These are phyloP conservation scores for Triglochin maritima DNA, from an alignment of 106 monocot genomes.

Conservation along the genomic window DNA sequence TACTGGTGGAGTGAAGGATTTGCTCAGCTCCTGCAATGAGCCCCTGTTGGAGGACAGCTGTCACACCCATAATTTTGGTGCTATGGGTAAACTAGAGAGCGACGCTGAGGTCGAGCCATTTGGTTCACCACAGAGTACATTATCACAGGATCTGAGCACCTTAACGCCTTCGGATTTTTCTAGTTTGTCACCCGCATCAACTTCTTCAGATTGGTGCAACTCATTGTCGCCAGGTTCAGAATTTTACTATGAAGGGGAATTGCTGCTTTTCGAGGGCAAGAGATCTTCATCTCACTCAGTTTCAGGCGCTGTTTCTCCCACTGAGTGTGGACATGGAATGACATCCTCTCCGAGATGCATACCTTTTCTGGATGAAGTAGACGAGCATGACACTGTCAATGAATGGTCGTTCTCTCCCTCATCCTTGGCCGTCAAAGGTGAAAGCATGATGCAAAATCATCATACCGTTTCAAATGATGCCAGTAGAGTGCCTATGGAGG, in stretches of 20 bases:
- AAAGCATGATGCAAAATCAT: slow-evolving; percentile 11
- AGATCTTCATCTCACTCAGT: slow-evolving; percentile 3
- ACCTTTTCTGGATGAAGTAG: neutral
- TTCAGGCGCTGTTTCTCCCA: slow-evolving; percentile 12
- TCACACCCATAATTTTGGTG: too few species aligned
- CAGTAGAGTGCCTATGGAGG: slow-evolving; percentile 2
- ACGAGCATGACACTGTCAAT: slow-evolving; percentile 9
- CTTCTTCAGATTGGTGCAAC: slow-evolving; percentile 43
- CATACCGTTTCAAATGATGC: neutral
- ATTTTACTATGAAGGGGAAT: slow-evolving; percentile 5
- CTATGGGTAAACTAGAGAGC: too few species aligned
- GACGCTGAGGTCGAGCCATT: slow-evolving; percentile 1
- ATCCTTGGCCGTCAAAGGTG: slow-evolving; percentile 18
- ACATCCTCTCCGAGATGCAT: neutral
- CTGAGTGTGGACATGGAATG: slow-evolving; percentile 20
- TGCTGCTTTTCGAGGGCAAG: slow-evolving; percentile 13
- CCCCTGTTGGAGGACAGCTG: slow-evolving; percentile 6
- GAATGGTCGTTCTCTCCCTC: slow-evolving; percentile 48
- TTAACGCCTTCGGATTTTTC: slow-evolving; percentile 35
- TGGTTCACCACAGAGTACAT: slow-evolving; percentile 27
- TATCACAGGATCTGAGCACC: slow-evolving; percentile 26
- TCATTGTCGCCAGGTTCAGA: slow-evolving; percentile 23
- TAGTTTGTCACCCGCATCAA: slow-evolving; percentile 37
- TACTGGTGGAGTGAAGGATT: slow-evolving; percentile 13
- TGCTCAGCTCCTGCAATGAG: neutral